Conservation (phyloP, 192 early-diverging fungal genomes). For the Polychytrium aggregatum region DNA sequence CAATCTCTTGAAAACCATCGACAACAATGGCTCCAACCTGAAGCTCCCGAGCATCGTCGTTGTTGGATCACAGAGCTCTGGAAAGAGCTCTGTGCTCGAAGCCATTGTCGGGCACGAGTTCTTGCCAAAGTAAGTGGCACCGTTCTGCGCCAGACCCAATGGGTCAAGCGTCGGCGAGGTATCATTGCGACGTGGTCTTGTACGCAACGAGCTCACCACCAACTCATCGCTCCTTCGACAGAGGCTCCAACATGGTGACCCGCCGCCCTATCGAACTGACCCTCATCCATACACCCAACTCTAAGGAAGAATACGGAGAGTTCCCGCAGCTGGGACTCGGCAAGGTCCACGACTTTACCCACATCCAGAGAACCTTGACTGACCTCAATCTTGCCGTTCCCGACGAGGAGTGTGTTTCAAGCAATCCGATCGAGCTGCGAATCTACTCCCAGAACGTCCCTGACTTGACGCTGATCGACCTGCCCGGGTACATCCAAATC, state of each 20-base stretch:
- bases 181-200: too few relatives aligned
- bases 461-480: conserved; percentile 90
- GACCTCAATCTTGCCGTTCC: conserved; percentile 93
- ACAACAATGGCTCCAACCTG: conserved; percentile 53
- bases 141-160: too few relatives aligned
- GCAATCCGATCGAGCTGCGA: conserved; percentile 87
- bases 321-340: conserved; percentile 53
- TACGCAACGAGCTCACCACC: too few relatives aligned
- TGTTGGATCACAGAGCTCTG: conserved; percentile 42
- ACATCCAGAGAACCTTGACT: conserved; percentile 84
- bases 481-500: conserved; percentile 95
- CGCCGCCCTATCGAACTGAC: conserved; percentile 93
- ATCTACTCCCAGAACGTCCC: conserved; percentile 95
- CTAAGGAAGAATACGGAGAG: conserved; percentile 36
- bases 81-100: conserved; percentile 95
- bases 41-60: conserved; percentile 69
- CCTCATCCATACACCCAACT: conserved; percentile 76
- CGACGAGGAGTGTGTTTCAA: conserved; percentile 87
- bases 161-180: too few relatives aligned
- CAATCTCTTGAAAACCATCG: conserved; percentile 81
- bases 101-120: conserved; percentile 95
- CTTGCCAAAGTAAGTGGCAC: conserved; percentile 66
- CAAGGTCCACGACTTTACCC: conserved; percentile 77
- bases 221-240: conserved; percentile 1
- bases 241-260: conserved; percentile 87